Evolutionary conservation across 768 basidiomycete genomes (phyloP).

Genomic region (Termitomyces heimii): DNA sequence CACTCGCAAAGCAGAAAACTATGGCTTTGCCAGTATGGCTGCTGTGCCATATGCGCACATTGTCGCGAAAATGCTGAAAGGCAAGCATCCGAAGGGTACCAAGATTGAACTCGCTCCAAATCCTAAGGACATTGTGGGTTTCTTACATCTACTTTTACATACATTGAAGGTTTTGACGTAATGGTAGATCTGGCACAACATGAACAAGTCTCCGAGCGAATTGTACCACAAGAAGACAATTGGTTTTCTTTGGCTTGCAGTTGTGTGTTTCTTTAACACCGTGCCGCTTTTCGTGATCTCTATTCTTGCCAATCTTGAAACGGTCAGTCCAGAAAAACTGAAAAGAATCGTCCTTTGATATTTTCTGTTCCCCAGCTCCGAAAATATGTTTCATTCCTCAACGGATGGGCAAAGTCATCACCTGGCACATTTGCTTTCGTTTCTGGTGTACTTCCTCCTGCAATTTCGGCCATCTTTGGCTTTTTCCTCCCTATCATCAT

Average conservation of each 20-base stretch:
- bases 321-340: conserved; percentile 38
- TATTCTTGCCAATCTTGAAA: conserved; percentile 83
- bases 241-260: conserved; percentile 73
- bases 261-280: conserved; percentile 93
- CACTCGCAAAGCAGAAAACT: conserved; percentile 76
- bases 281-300: conserved; percentile 89
- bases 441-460: conserved; percentile 90
- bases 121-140: conserved; percentile 77
- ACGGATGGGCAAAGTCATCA: conserved; percentile 62
- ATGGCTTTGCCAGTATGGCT: conserved; percentile 90
- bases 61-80: conserved; percentile 64
- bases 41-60: conserved; percentile 85
- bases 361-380: conserved; percentile 39
- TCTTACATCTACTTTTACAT: conserved; percentile 11
- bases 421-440: conserved; percentile 70
- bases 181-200: conserved; percentile 81
- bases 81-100: conserved; percentile 71
- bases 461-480: conserved; percentile 83
- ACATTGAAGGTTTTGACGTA: not conserved
- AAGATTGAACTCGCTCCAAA: conserved; percentile 74
- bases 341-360: not conserved
- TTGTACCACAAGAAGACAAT: conserved; percentile 58
- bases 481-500: conserved; percentile 91
- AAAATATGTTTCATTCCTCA: conserved; percentile 68
- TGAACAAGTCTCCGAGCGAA: conserved; percentile 67